Base-by-base conservation (phyloP, 1,284 basidiomycete species). In the Ustilago xerochloae region DNA sequence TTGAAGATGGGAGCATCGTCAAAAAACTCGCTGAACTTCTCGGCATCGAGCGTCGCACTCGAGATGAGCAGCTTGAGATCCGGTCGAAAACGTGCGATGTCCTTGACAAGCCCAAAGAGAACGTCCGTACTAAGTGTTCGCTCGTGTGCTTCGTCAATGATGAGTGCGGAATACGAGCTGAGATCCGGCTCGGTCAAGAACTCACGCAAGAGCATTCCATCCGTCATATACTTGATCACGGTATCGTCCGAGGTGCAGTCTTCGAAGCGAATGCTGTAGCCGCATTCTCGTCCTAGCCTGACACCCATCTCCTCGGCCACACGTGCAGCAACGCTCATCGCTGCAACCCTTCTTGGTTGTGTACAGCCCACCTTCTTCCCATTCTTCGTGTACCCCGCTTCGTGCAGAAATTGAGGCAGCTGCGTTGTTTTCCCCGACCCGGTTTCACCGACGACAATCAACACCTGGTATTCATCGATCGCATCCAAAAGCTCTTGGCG, bases 381-480 rank as follows among this genome's bases (percentile, higher is more conserved):
- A 74, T 90, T 89, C 20, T 90, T 89, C 4, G 93, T 96, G 85
- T 93, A 99, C 1, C 97, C 97, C 1, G 94, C 94, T 87, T 99
- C 97, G 84, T 97, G 93, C 6, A 99, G 89, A 84, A 97, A 99
- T 84, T 99, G 97, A 0, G 97, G 95, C 9, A 99, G 87, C 85
- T 99, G 97, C 0, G 97, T 99, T 1, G 97, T 99, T 86, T 99
- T 99, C 24, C 97, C 97, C 0, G 94, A 97, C 22, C 95, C 95
- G 1, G 86, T 87, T 70, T 87, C 86, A 39, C 86, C 86, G n/a
- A 82, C 81, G 47, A 86, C 85, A 53, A 86, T 84, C 51, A 86
- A 75, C 30, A 86, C 85, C 83, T 98, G 97, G 81, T 97, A 91
- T 48, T 94, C 90, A 51, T 89, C 90, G 66, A 99, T 91, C 0